Evolutionary conservation across 2,329 filamentous ascomycete species (phyloP).

Genomic region (Colletotrichum zoysiae): DNA sequence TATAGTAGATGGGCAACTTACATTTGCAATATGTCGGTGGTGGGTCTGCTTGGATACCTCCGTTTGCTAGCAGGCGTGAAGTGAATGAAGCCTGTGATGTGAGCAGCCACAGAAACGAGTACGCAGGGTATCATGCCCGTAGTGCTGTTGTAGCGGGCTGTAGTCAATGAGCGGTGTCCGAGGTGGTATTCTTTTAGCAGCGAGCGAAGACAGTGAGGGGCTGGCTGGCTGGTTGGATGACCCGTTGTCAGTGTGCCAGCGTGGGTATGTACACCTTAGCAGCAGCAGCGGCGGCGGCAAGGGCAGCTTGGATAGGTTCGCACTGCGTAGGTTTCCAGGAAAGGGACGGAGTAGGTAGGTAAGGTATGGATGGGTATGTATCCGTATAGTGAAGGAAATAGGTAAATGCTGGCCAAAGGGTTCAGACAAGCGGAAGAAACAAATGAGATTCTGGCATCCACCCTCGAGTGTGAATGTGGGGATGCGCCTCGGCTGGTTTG

Average conservation of each 20-base stretch:
- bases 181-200: background rate
- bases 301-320: conserved; percentile 2
- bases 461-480: conserved; percentile 12
- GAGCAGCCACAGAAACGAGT: conserved; percentile 22
- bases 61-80: conserved; percentile 12
- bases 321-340: background rate
- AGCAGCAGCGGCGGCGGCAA: background rate
- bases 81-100: conserved; percentile 20
- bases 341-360: background rate
- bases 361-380: too few relatives aligned
- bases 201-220: conserved; percentile 13
- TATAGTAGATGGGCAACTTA: background rate
- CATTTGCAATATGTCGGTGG: conserved; percentile 5
- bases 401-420: conserved; percentile 14
- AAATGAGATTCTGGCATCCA: conserved; percentile 9
- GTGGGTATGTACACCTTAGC: background rate
- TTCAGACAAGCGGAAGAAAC: conserved; percentile 29
- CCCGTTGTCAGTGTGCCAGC: conserved; percentile 8
- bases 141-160: conserved; percentile 29
- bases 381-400: background rate
- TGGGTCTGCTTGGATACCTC: background rate
- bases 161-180: conserved; percentile 18
- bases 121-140: conserved; percentile 13
- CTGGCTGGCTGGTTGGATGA: background rate
- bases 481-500: conserved; percentile 21